Evolutionary conservation across 2,329 filamentous ascomycete species (phyloP), one percentile per base, ranked within the genome.

Genomic region (Apiospora marii): DNA sequence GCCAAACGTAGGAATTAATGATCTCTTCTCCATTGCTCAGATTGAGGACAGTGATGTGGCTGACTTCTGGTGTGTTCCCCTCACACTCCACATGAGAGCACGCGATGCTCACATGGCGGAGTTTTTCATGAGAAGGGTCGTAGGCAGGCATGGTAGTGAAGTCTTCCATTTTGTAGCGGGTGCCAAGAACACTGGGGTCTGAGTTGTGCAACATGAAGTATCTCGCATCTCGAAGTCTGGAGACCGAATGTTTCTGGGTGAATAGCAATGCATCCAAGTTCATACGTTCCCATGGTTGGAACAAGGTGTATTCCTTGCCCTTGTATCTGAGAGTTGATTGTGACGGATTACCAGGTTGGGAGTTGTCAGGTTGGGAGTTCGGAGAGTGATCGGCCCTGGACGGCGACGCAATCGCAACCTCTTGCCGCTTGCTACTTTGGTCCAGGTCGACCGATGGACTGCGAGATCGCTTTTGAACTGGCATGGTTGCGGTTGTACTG

Each of bases 1-100:
- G 51, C 51, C 51, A 53, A 19, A 53, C 24, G 24, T 53, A 53
- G 6, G 24, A 53, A 4, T 53, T 53, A 13, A 53, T 30, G 5
- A 53, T 30, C 24, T 53, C 51, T 53, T 53, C 14, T 0, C 51
- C 51, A 14, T 53, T 24, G 24, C 4, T 7, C 24, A 53, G 3
- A 13, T 53, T 53, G 3, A 53, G 51, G 24, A 53, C 51, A 16
- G 24, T 30, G 3, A 53, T 53, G 4, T 30, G 51, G n/a, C 24
- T 1, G 1, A 53, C 14, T 7, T 19, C 51, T 2, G 1, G 24
- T 4, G 1, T 30, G n/a, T 2, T 2, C 4, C 13, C 12, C 3
- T 53, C 13, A 30, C 51, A 53, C 7, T 5, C 12, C 2, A 53
- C 51, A 1, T 6, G 4, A 12, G 51, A 53, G 13, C n/a, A 51